Conservation (phyloP, 176 grass and related monocot species). For the Triticum dicoccoides region DNA sequence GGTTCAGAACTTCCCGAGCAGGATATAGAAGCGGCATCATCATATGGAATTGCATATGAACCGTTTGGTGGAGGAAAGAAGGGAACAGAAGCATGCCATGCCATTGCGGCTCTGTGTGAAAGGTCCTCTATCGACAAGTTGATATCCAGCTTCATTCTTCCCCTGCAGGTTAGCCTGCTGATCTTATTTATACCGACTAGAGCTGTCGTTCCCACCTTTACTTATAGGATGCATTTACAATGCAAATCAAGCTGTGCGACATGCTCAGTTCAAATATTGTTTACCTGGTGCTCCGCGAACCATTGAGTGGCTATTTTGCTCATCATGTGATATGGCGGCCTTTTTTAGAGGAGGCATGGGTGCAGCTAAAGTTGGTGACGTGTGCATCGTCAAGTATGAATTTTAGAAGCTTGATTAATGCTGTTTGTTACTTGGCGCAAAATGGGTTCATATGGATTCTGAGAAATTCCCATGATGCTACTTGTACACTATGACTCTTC, state of each 20-base stretch:
- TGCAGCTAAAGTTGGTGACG: conserved; percentile 12
- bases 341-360: not conserved
- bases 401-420: not conserved
- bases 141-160: conserved; percentile 90
- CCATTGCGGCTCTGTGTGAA: conserved; percentile 88
- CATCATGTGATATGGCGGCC: not conserved
- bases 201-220: conserved; percentile 1
- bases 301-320: not conserved
- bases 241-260: conserved; percentile 10
- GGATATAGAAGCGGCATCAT: conserved; percentile 29
- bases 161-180: conserved; percentile 63
- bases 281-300: not conserved
- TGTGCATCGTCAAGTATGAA: not conserved
- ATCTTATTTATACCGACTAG: not conserved
- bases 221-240: not conserved
- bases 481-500: not conserved
- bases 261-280: conserved; percentile 14
- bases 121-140: conserved; percentile 80
- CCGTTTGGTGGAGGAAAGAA: conserved; percentile 77
- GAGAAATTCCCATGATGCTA: not conserved
- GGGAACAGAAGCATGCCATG: conserved; percentile 78
- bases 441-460: not conserved
- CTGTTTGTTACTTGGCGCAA: not conserved
- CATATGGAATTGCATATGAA: conserved; percentile 78
- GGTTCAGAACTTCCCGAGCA: conserved; percentile 18